Evolutionary conservation across 2,329 filamentous ascomycete species (phyloP).

Genomic region (Pseudogymnoascus pannorum): DNA sequence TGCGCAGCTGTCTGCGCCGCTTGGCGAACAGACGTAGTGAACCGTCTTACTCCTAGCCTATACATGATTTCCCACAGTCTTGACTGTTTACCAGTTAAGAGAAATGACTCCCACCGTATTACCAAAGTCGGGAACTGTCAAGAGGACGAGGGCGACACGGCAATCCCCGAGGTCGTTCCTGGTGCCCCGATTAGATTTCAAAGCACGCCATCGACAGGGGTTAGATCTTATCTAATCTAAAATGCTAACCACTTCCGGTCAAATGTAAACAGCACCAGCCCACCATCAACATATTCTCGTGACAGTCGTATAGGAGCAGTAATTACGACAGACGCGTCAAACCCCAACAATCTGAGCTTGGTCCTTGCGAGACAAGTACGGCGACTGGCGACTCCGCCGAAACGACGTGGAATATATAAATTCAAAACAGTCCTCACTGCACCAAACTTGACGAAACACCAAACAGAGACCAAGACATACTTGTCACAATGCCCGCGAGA

Average conservation of each 20-base stretch:
- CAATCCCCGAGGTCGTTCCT: conserved; percentile 2
- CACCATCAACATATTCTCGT: conserved; percentile 8
- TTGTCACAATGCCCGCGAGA: conserved; percentile 37
- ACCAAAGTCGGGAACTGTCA: neutral
- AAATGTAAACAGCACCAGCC: conserved; percentile 8
- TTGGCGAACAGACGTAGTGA: conserved; percentile 46
- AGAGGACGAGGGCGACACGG: neutral
- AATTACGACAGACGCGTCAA: conserved; percentile 1
- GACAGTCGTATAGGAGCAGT: neutral
- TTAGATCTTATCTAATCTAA: conserved; percentile 6
- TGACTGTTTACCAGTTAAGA: conserved; percentile 1
- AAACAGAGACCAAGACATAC: neutral
- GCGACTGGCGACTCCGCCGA: neutral
- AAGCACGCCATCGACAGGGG: conserved; percentile 4
- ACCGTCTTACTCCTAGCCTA: conserved; percentile 40
- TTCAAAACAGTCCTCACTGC: neutral
- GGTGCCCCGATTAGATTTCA: neutral
- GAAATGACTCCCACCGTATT: neutral
- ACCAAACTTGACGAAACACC: neutral
- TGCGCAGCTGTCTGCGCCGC: conserved; percentile 39
- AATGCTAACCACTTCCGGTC: neutral
- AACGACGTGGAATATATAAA: neutral
- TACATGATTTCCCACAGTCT: conserved; percentile 5
- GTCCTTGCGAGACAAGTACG: neutral
- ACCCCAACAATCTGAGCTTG: neutral